These are phyloP conservation scores for Ophiostoma triangulosporum DNA, from an alignment of 2,329 filamentous ascomycete species.

Conservation along the genomic window DNA sequence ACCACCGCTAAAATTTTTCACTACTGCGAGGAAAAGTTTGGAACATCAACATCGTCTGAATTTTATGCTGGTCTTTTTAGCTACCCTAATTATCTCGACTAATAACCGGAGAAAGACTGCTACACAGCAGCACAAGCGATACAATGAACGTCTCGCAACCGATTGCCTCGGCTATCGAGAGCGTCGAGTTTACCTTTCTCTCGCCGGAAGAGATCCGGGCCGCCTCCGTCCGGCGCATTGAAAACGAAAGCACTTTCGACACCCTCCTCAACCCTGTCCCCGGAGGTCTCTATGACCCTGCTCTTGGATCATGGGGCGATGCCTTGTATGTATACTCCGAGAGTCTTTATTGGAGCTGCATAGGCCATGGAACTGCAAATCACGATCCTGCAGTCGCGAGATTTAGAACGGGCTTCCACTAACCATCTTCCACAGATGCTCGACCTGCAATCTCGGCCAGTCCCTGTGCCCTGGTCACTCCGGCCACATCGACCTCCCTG, in stretches of 20 bases:
- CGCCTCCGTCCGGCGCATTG: conserved; percentile 86
- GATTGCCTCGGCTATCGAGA: conserved; percentile 67
- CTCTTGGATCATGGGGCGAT: conserved; percentile 80
- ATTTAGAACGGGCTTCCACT: neutral
- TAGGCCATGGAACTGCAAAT: too few species aligned
- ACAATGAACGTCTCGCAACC: conserved; percentile 65
- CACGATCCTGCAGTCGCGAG: neutral
- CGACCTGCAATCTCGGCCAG: conserved; percentile 78
- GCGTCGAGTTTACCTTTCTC: conserved; percentile 82
- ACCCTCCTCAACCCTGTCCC: conserved; percentile 77
- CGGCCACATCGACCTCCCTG: conserved; percentile 88
- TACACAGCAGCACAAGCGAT: conserved; percentile 1
- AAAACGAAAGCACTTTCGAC: conserved; percentile 90
- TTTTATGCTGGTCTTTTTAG: neutral
- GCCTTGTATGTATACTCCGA: conserved; percentile 46
- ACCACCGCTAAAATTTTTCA: conserved; percentile 16
- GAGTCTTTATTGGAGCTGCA: neutral
- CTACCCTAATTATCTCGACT: neutral
- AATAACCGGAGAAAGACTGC: neutral
- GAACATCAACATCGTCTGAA: neutral
- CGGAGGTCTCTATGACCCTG: conserved; percentile 83
- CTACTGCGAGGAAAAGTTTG: neutral
- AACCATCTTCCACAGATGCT: conserved; percentile 48
- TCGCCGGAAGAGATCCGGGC: conserved; percentile 69
- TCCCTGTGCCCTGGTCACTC: conserved; percentile 80